These are phyloP conservation scores for Aphelidium insulamus DNA, from an alignment of 371 early-diverging fungal genomes.

Conservation along the genomic window DNA sequence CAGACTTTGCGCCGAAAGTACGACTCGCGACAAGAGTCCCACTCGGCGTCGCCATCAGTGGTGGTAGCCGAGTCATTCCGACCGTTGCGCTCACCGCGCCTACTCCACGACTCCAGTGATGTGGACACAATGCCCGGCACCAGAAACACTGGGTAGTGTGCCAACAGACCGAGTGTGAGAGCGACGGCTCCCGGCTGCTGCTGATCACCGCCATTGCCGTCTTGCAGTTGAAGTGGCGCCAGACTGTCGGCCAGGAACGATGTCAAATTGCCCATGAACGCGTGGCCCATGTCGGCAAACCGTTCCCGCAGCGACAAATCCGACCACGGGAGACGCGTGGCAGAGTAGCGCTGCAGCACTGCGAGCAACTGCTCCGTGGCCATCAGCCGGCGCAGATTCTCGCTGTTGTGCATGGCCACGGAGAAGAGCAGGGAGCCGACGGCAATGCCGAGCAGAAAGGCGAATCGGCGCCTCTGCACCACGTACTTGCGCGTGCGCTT, in stretches of 20 bases:
- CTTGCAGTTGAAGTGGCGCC: too few species aligned
- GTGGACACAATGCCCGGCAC: constrained; percentile 82
- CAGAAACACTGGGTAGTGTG: constrained; percentile 51
- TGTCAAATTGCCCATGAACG: constrained; percentile 5
- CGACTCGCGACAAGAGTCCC: constrained; percentile 36
- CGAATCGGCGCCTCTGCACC: constrained; percentile 35
- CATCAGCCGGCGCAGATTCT: constrained; percentile 19
- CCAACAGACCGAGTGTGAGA: constrained; percentile 9
- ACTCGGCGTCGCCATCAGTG: too few species aligned
- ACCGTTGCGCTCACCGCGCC: constrained; percentile 13
- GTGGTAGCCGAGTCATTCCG: neutral
- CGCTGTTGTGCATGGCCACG: constrained; percentile 38
- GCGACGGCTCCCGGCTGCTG: constrained; percentile 1
- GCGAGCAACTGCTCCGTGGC: constrained; percentile 22
- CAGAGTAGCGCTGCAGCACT: too few species aligned
- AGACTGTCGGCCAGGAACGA: too few species aligned
- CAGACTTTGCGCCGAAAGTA: constrained; percentile 80
- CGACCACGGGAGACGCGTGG: constrained; percentile 11
- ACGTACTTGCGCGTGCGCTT: too few species aligned
- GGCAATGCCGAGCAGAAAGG: constrained; percentile 37
- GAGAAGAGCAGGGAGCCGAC: constrained; percentile 38
- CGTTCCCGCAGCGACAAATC: constrained; percentile 10
- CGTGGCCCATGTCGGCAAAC: too few species aligned
- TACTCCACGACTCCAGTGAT: constrained; percentile 77
- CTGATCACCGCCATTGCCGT: neutral